Conservation (phyloP, 208 protist genomes). For the Herpetomonas muscarum region DNA sequence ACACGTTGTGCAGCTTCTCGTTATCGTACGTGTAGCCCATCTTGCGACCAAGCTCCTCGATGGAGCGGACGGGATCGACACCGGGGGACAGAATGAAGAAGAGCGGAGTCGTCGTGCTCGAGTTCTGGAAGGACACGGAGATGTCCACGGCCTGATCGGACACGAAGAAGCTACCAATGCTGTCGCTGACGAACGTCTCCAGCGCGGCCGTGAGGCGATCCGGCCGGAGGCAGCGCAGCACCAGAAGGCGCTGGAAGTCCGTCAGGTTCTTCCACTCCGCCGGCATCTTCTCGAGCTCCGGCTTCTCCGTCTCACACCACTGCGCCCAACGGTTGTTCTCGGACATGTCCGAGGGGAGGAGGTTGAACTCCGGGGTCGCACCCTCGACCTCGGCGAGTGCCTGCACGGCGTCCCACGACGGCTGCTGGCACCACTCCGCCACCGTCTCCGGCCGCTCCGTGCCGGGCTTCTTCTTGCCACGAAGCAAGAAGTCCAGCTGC, state of each 20-base stretch:
- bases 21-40: constrained; percentile 94
- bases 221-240: constrained; percentile 95
- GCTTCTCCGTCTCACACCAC: constrained; percentile 91
- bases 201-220: constrained; percentile 96
- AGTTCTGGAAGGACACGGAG: constrained; percentile 93
- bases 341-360: constrained; percentile 84
- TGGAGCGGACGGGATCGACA: constrained; percentile 96
- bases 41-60: constrained; percentile 94
- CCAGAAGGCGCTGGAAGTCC: constrained; percentile 94
- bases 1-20: constrained; percentile 95
- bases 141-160: constrained; percentile 94
- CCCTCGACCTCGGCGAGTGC: constrained; percentile 90
- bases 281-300: constrained; percentile 90
- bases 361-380: constrained; percentile 80
- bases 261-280: constrained; percentile 95
- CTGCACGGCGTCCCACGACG: constrained; percentile 91
- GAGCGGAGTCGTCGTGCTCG: constrained; percentile 92
- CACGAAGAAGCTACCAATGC: constrained; percentile 94
- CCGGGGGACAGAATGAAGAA: constrained; percentile 99
- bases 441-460: constrained; percentile 86
- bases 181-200: constrained; percentile 89
- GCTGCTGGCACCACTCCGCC: constrained; percentile 88
- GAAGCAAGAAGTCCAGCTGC: constrained; percentile 95
- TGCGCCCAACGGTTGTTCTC: constrained; percentile 92
- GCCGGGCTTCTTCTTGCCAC: constrained; percentile 87